Evolutionary conservation across 2,329 filamentous ascomycete genomes (phyloP), one percentile per base, ranked within the genome.

Genomic region (Ceratocystis albifundus): DNA sequence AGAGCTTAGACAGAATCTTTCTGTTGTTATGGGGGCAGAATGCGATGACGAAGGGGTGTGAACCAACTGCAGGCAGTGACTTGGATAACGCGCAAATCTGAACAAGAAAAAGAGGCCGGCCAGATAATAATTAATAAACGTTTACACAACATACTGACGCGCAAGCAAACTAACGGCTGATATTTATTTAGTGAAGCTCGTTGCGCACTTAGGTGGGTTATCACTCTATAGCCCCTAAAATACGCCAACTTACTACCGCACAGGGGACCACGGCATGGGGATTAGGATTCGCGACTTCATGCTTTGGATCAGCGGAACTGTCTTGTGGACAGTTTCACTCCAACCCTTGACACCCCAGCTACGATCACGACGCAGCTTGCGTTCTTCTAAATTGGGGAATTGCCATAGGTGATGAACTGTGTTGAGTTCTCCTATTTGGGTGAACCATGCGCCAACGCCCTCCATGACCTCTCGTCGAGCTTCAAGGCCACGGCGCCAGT

Each of bases 381-480:
- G 86, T 79, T 97, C 94, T 77, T 97, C 92, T 68, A 99, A 78
- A 76, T 99, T 90, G 71, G 93, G 92, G 79, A 97, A 99, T 75
- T 99, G 94, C 94, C 94, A 99, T 25, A 99, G 82, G 75, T 97
- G 93, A 76, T 99, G 92, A 44, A 99, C 94, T 0, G 91, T 96
- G 79, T 99, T 99, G 69, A 99, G 81, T 65, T 96, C 93, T 69
- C 94, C 94, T 72, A 99, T 93, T 78, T 99, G 94, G 50, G 96
- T 93, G 73, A 99, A 99, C 94, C 94, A 99, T 5, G 94, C 94
- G 41, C 93, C 92, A 0, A 96, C 92, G 15, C 94, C 94, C 77
- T 99, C 94, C 94, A 99, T 99, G 66, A 97, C 93, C 77, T 97
- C 91, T 62, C 91, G 85, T 64, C 94, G 85, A 1, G 94, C 94